Base-by-base conservation (phyloP, 2,329 filamentous ascomycete genomes). In the Fusarium oligoseptatum region DNA sequence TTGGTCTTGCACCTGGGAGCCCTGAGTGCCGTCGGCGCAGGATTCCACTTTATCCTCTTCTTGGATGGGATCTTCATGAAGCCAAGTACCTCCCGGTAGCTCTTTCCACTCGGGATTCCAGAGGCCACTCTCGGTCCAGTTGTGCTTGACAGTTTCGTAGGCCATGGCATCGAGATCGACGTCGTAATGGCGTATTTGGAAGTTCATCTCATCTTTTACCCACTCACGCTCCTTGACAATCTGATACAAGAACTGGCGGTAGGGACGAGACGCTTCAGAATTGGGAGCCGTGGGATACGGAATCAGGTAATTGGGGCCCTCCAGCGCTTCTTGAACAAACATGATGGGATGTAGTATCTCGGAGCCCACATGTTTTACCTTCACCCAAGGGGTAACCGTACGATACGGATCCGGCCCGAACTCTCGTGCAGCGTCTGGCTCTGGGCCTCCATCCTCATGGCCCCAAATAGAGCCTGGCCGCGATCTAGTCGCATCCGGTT, bases 181-280 rank as follows among this genome's bases (percentile, higher is more conserved):
- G 14, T 29, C 22, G 20, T 45, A 45, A 14, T 20, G 2, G 36
- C 10, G 8, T 39, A 10, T 6, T 12, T 9, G 22, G n/a, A 43
- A 60, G 41, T 56, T 15, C 14, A 67, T 50, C 64, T 71, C 60
- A 39, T 65, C 64, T 50, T 64, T 41, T 27, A 76, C 29, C 57
- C 70, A 68, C 12, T 70, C 60, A 52, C 68, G 62, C 56, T 73
- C 70, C 20, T 57, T 60, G 43, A 43, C 55, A 10, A 74, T 41
- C 55, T 76, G 72, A 56, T 67, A 66, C 27, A 66, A 9, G 41
- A 76, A 76, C 39, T 76, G 70, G 12, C 37, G 41, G 32, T 60
- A 68, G 17, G 72, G 74, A 8, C 74, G 72, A 22, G 72, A 76
- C 17, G 63, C 65, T 20, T 73, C 69, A n/a, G 52, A 60, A 20